Conservation (phyloP, 2,329 filamentous ascomycete genomes). For the Aspergillus fischeri region DNA sequence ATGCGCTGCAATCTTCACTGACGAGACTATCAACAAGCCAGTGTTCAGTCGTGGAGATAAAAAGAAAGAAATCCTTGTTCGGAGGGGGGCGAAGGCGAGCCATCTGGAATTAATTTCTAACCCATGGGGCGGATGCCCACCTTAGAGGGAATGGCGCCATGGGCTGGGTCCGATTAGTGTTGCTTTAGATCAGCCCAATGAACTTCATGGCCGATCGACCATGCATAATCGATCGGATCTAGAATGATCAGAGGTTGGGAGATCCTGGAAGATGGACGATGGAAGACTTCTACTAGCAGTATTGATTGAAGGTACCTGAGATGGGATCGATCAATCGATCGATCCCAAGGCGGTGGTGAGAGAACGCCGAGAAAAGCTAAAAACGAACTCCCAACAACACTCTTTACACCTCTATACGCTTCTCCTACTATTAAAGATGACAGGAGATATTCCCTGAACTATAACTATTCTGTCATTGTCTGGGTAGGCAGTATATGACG, state of each 20-base stretch:
- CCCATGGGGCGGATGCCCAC: not conserved
- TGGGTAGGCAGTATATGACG: not conserved
- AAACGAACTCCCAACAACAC: not conserved
- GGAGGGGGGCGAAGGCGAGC: constrained; percentile 2
- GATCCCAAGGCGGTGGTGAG: not conserved
- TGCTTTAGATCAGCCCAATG: not conserved
- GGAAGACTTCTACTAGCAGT: not conserved
- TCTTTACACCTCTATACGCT: not conserved
- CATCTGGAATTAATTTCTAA: constrained; percentile 10
- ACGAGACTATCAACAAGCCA: not conserved
- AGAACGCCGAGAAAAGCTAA: not conserved
- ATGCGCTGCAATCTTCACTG: not conserved
- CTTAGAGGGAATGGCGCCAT: constrained; percentile 20
- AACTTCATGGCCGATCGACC: not conserved
- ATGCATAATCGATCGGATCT: not conserved
- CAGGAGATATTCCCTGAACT: not conserved
- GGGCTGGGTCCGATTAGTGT: constrained; percentile 13
- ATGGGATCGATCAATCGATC: no score
- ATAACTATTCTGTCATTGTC: not conserved
- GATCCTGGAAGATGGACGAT: no score
- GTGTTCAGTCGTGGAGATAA: not conserved
- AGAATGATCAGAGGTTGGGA: not conserved
- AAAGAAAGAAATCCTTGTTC: not conserved
- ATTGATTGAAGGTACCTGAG: not conserved
- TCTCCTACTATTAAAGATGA: not conserved